Conservation (phyloP, 495 filamentous ascomycete species). For the Penicillium pancosmium region DNA sequence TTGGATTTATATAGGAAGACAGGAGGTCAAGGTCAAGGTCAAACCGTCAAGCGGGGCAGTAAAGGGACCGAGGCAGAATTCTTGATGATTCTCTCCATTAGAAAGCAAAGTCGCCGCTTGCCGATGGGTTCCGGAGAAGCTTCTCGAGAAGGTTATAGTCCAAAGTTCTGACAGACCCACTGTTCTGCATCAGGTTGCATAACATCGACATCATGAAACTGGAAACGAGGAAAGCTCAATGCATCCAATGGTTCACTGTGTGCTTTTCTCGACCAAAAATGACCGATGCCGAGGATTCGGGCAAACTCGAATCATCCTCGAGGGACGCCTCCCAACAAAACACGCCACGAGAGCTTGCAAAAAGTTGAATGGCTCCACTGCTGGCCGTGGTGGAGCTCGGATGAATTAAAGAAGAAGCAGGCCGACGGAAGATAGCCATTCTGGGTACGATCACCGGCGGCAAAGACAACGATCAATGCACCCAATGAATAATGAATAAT, state of each 20-base stretch:
- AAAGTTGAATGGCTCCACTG: background rate
- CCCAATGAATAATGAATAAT: background rate
- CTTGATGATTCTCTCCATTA: conserved; percentile 18
- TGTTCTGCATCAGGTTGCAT: conserved; percentile 7
- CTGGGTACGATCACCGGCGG: conserved; percentile 33
- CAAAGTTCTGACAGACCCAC: conserved; percentile 19
- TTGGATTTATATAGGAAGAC: conserved; percentile 17
- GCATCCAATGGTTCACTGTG: background rate
- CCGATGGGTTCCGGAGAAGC: conserved; percentile 30
- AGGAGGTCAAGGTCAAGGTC: background rate
- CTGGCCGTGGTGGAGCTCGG: conserved; percentile 26
- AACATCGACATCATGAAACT: background rate
- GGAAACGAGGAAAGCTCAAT: background rate
- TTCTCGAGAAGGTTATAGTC: conserved; percentile 33
- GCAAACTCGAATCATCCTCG: background rate
- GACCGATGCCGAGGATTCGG: too few species aligned
- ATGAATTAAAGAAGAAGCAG: conserved; percentile 19
- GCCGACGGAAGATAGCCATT: conserved; percentile 29
- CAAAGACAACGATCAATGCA: background rate
- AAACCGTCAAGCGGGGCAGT: conserved; percentile 22
- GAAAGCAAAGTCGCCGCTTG: conserved; percentile 25
- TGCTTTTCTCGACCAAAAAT: too few species aligned
- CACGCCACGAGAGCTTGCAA: conserved; percentile 1
- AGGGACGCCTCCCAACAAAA: background rate
- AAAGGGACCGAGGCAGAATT: conserved; percentile 22